Base-by-base conservation (phyloP, 2,329 filamentous ascomycete species). In the Alternaria sp. region DNA sequence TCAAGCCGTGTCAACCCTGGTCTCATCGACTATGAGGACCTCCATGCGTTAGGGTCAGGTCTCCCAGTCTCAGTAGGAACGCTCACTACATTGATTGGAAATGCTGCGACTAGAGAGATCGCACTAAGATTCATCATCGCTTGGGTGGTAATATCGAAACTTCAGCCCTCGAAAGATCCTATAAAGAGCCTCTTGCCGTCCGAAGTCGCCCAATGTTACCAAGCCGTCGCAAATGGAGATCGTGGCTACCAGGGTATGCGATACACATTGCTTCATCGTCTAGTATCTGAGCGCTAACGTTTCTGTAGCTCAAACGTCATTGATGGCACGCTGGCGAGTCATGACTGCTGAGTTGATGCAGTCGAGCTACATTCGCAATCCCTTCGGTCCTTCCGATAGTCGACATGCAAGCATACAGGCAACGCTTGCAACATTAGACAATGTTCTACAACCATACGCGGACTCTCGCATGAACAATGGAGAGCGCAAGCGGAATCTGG, bases 91-190 rank as follows among this genome's bases (percentile, higher is more conserved):
- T 60, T 78, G n/a, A 61, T 79, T n/a, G 66, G 65, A 17, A 74
- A 73, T 43, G 49, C 72, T 15, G 61, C 67, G 6, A 75, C 74
- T 1, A 64, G 77, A 49, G 73, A 75, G 11, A 69, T 73, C 10
- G 74, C 73, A 13, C 58, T 79, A 6, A 61, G 76, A 10, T 77
- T 77, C 44, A 71, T 68, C 17, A 76, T 80, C 45, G 76, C 76
- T 17, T 77, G 74, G 71, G 70, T 73, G 1, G 46, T 77, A 3
- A 59, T 77, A 8, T 71, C 73, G 1, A 66, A 70, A 12, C 69
- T 77, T 13, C 68, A 67, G 23, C 59, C 69, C 12, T 52, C 65
- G 10, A 56, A 54, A 15, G 63, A 69, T 3, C 60, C 68, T 1
- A 54, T 60, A 6, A 69, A 59, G 4, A 73, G 67, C 12, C 69